phyloP scores from a whole-genome alignment of 2,329 filamentous ascomycete genomes.

The Colletotrichum euphorbiae region DNA sequence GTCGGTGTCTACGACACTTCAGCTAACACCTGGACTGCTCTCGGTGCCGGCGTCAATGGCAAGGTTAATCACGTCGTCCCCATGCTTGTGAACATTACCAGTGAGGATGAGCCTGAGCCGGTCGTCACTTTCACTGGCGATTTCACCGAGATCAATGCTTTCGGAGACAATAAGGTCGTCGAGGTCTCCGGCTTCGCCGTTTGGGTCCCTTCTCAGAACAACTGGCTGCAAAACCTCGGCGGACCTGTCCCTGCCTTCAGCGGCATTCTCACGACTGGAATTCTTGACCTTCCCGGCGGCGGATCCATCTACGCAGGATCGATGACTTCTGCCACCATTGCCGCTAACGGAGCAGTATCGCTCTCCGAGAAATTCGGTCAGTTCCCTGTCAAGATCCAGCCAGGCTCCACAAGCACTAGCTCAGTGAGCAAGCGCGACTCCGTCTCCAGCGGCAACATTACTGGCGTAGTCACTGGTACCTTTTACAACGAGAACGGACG shows the following conservation, averaged over 20 bases:
- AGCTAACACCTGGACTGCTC: conserved; percentile 77
- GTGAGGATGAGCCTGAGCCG: conserved; percentile 71
- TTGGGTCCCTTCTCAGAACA: conserved; percentile 87
- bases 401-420: conserved; percentile 48
- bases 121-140: conserved; percentile 84
- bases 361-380: conserved; percentile 67
- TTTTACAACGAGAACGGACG: conserved; percentile 78
- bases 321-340: conserved; percentile 79
- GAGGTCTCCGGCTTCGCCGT: conserved; percentile 82
- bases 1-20: conserved; percentile 80
- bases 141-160: conserved; percentile 79
- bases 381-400: conserved; percentile 68
- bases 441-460: conserved; percentile 55
- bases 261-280: conserved; percentile 77
- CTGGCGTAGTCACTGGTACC: conserved; percentile 80
- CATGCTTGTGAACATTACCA: conserved; percentile 82
- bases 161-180: conserved; percentile 70
- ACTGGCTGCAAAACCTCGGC: conserved; percentile 88
- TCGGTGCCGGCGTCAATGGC: conserved; percentile 90
- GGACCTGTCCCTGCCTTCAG: conserved; percentile 73
- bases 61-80: conserved; percentile 79
- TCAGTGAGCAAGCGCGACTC: conserved; percentile 61
- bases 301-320: conserved; percentile 85
- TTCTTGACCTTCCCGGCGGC: conserved; percentile 72
- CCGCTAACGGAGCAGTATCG: conserved; percentile 77